Evolutionary conservation across 345 rosid genomes (phyloP), one percentile per base, ranked within the genome.

Genomic region (Ricinus communis): DNA sequence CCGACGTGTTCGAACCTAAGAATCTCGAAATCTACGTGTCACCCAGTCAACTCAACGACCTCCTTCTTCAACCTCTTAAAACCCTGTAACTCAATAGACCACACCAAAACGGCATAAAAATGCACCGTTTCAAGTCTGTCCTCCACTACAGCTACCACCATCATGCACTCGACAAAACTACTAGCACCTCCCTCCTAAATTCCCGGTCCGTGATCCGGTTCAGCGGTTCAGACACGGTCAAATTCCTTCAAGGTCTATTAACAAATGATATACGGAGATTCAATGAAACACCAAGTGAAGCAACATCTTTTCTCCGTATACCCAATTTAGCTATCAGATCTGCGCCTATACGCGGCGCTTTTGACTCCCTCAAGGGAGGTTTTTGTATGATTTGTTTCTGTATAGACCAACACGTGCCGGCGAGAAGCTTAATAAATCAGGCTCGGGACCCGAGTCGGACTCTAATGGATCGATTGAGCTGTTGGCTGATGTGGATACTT

Each of bases 281-380:
- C 73, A 76, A 77, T 46, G 86, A 77, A 43, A 80, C 86, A 0
- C 53, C 86, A 36, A 65, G 74, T 28, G 79, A 84, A 67, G 64
- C 71, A 10, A 28, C 71, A 25, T 79, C 93, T 5, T 40, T 85
- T 43, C 7, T 82, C 56, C 83, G 91, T 6, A 84, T 91, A 0
- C 93, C 88, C 1, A 95, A 90, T 65, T 36, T 85, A 66, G 63
- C 91, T 33, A 6, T 77, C 55, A 82, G 74, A 59, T 54, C 84
- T 0, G 84, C 61, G 15, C 82, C 91, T 93, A 79, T 93, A 89
- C 77, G 93, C 97, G 0, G 97, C 96, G 40, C 58, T 92, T 47
- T 79, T 90, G 84, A 92, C 87, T 21, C 91, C 91, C 97, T 65
- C 96, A 92, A 57, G 97, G 99, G 16, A 85, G 91, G 86, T 90